Conservation (phyloP, 306 rosid species). For the Arachis hypogaea region DNA sequence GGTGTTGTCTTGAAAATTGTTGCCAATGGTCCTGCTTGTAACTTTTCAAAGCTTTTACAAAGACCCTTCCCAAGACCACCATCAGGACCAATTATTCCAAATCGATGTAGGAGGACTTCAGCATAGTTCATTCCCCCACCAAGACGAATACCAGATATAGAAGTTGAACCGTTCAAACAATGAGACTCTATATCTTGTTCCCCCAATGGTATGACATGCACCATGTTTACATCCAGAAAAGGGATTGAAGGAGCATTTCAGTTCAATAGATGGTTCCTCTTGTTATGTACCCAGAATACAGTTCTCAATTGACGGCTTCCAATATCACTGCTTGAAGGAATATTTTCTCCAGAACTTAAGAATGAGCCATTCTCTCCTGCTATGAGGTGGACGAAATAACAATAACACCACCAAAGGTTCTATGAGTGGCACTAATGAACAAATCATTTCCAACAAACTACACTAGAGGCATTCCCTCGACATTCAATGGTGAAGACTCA, state of each 20-base stretch:
- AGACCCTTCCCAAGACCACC: slow-evolving; percentile 88
- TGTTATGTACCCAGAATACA: slow-evolving; percentile 82
- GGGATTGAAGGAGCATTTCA: slow-evolving; percentile 53
- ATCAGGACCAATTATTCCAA: slow-evolving; percentile 90
- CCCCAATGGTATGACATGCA: slow-evolving; percentile 73
- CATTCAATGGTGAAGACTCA: slow-evolving; percentile 65
- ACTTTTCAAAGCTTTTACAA: slow-evolving; percentile 70
- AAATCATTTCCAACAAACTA: slow-evolving; percentile 80
- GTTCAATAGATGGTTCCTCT: slow-evolving; percentile 43
- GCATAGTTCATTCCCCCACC: slow-evolving; percentile 97
- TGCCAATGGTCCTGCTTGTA: slow-evolving; percentile 73
- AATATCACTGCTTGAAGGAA: slow-evolving; percentile 38
- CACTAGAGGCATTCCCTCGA: slow-evolving; percentile 73
- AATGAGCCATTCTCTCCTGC: slow-evolving; percentile 45
- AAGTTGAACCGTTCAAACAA: slow-evolving; percentile 76
- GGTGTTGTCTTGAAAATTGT: slow-evolving; percentile 66
- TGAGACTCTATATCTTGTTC: slow-evolving; percentile 74
- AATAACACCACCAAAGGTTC: slow-evolving; percentile 91
- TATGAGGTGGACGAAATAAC: slow-evolving; percentile 75
- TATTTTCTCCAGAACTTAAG: slow-evolving; percentile 51
- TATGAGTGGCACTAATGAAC: slow-evolving; percentile 72
- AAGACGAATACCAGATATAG: slow-evolving; percentile 82
- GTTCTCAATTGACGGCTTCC: slow-evolving; percentile 73
- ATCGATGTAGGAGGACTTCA: slow-evolving; percentile 81
- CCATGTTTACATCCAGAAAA: slow-evolving; percentile 64